Base-by-base conservation (phyloP, 352 stramenopile genomes). In the Phytophthora pluvialis region DNA sequence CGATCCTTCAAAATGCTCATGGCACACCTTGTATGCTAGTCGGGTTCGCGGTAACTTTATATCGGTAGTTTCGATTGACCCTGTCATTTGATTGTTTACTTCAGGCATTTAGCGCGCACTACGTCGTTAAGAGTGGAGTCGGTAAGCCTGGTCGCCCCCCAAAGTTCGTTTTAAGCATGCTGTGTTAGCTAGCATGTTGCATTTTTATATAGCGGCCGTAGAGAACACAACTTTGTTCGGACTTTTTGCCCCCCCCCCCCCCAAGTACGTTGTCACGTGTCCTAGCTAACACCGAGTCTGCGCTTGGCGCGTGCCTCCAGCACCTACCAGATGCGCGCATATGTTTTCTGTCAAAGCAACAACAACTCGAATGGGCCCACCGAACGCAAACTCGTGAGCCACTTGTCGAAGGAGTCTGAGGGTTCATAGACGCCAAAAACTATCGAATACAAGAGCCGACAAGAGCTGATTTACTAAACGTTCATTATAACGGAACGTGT, bases 361-460 rank as follows among this genome's bases (percentile, higher is more conserved):
- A 50, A 36, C 4, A 32, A 13, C 15, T 21, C 2, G 3, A 50
- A 36, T 50, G 44, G 44, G 16, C 26, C 3, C 15, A 9, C 8
- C 15, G 13, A 25, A 16, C n/a, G 1, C 25, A 32, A 13, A 15
- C 3, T 10, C 26, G n/a, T 13, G 44, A 36, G 44, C 44, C 25
- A 1, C 12, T 50, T 5, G 15, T 50, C 3, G 6, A 25, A 25
- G 25, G 44, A 12, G 13, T 32, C 6, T 50, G 28, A 4, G 28
- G 44, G 3, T n/a, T 50, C 15, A 39, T 42, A 21, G 54, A 63
- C 25, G 54, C 43, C 12, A 63, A 63, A n/a, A 54, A 55, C 15
- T 63, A 43, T 16, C 16, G 16, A 9, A 44, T 42, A 12, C 44
- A 43, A 21, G 44, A n/a, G 5, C 43, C 43, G 0, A 42, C 44